Percentiles rank a stretch among this genome's conserved stretches.
Conservation (phyloP, 1,139 yeast genomes). For the Suhomyces ambrosiae region DNA sequence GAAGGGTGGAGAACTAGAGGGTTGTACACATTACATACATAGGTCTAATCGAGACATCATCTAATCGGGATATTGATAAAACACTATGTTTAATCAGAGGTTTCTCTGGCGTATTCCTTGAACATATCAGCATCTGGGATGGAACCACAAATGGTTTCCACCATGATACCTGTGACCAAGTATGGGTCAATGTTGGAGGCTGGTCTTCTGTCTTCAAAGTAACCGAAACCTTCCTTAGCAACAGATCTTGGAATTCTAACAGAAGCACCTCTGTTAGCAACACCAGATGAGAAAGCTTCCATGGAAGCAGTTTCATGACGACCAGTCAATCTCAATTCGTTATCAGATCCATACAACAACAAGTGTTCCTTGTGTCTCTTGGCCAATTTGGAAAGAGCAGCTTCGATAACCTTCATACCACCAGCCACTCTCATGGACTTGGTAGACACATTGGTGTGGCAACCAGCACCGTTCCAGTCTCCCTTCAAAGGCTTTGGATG, state of each 20-base stretch:
- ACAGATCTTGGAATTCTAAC: conserved; percentile 98
- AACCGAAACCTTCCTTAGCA: conserved; percentile 96
- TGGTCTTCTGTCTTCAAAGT: conserved; percentile 99
- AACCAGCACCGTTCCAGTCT: conserved; percentile 99
- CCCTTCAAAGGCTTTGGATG: conserved; percentile 99
- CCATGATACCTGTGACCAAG: conserved; percentile 96
- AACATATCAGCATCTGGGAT: conserved; percentile 96
- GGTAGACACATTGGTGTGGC: conserved; percentile 98
- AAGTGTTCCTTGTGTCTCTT: conserved; percentile 97
- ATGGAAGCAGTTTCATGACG: conserved; percentile 97
- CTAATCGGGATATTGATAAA: neutral
- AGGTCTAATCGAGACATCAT: neutral
- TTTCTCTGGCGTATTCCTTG: conserved; percentile 80
- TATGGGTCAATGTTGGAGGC: conserved; percentile 99
- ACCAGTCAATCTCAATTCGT: conserved; percentile 94
- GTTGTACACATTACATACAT: conserved; percentile 1
- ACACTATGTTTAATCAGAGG: conserved; percentile 28
- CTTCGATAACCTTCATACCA: conserved; percentile 93
- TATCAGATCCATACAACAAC: conserved; percentile 92
- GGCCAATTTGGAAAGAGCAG: conserved; percentile 89
- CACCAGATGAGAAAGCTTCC: conserved; percentile 91
- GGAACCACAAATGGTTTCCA: conserved; percentile 94
- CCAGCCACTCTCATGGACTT: conserved; percentile 89
- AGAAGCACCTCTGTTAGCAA: conserved; percentile 99
- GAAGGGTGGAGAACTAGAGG: conserved; percentile 10